Evolutionary conservation across 495 filamentous ascomycete species (phyloP).

Genomic region (Aspergillus affinis): DNA sequence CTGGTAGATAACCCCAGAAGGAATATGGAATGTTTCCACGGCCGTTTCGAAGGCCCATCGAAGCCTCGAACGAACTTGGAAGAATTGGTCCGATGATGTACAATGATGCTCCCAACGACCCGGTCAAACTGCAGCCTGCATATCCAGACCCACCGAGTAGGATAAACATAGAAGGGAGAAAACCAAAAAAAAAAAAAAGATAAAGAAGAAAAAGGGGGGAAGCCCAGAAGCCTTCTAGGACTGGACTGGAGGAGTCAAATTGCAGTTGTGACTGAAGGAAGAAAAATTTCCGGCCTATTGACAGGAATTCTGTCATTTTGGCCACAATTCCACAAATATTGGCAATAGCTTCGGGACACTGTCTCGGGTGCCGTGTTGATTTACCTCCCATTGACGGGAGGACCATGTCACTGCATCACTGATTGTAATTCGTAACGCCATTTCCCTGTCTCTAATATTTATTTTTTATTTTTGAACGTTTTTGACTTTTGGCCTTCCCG

Average conservation of each 20-base stretch:
- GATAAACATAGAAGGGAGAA: background rate
- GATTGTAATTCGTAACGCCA: background rate
- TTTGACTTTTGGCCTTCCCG: background rate
- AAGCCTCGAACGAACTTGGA: conserved; percentile 19
- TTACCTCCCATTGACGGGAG: background rate
- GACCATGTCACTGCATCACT: background rate
- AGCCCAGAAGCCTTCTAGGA: background rate
- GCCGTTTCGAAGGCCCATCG: conserved; percentile 23
- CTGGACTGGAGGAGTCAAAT: conserved; percentile 19
- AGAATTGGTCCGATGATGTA: conserved; percentile 20
- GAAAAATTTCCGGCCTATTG: conserved; percentile 19
- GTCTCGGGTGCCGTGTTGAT: background rate
- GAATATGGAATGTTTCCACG: conserved; percentile 17
- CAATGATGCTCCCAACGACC: conserved; percentile 4
- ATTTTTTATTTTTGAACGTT: background rate
- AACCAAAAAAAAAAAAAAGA: background rate
- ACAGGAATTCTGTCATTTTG: conserved; percentile 16
- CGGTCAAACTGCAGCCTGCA: conserved; percentile 15
- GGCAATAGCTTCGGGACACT: conserved; percentile 8
- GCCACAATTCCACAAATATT: background rate
- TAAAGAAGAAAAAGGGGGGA: too few species aligned
- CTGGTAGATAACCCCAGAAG: conserved; percentile 14
- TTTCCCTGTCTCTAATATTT: conserved; percentile 8
- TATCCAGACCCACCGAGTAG: background rate
- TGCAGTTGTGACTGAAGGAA: conserved; percentile 15